Evolutionary conservation across 2,329 filamentous ascomycete species (phyloP).

Genomic region (Fusarium devonianum): DNA sequence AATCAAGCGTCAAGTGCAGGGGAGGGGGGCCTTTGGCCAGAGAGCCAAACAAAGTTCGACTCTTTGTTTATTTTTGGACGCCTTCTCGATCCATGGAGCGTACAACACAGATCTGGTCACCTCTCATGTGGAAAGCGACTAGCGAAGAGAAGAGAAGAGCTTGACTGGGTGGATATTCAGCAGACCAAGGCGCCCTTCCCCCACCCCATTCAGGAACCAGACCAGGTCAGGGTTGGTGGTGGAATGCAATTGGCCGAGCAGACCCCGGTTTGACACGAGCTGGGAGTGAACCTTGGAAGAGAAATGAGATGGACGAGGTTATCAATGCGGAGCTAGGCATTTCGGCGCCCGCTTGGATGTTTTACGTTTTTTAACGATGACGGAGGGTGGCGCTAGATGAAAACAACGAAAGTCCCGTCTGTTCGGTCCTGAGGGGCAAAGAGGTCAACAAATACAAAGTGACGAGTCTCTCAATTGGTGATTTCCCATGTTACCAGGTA

Average conservation of each 20-base stretch:
- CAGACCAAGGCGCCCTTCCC: too few species aligned
- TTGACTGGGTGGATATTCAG: too few species aligned
- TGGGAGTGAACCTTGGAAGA: slow-evolving; percentile 18
- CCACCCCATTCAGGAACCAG: slow-evolving; percentile 1
- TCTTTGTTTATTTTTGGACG: slow-evolving; percentile 26
- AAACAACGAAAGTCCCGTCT: neutral
- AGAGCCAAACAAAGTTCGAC: neutral
- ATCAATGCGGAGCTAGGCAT: slow-evolving; percentile 25
- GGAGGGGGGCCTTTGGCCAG: neutral
- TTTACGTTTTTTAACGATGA: slow-evolving; percentile 13
- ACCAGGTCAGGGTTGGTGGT: slow-evolving; percentile 12
- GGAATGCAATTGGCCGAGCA: slow-evolving; percentile 28
- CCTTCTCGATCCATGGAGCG: slow-evolving; percentile 25
- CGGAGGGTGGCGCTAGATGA: too few species aligned
- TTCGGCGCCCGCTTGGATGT: neutral
- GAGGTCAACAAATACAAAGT: too few species aligned
- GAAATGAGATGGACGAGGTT: slow-evolving; percentile 35
- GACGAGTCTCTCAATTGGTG: too few species aligned
- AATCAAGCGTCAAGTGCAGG: slow-evolving; percentile 2
- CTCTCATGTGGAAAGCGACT: slow-evolving; percentile 5
- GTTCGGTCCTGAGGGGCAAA: too few species aligned
- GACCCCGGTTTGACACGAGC: slow-evolving; percentile 17
- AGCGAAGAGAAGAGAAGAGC: slow-evolving; percentile 1
- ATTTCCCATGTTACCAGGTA: too few species aligned
- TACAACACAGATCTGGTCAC: slow-evolving; percentile 24